Evolutionary conservation across 2,329 filamentous ascomycete species (phyloP).

Genomic region (Neonectria coccinea): DNA sequence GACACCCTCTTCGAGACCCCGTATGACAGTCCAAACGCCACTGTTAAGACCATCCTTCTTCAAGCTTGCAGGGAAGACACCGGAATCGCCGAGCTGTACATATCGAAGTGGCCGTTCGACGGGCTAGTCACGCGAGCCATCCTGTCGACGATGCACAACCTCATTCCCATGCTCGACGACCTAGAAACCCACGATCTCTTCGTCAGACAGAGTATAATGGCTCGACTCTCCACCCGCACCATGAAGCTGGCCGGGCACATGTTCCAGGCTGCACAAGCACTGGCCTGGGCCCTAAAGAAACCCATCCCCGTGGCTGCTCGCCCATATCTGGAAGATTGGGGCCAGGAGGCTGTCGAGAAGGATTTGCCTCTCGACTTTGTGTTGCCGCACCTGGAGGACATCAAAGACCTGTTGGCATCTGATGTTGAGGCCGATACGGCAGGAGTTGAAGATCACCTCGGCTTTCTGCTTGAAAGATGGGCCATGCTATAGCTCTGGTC

Average conservation of each 20-base stretch:
- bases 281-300: slow-evolving; percentile 4
- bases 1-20: background rate
- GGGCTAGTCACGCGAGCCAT: background rate
- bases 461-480: background rate
- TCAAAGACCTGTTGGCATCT: background rate
- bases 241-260: background rate
- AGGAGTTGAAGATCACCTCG: background rate
- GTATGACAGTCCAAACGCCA: background rate
- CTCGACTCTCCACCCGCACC: background rate
- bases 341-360: background rate
- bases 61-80: slow-evolving; percentile 2
- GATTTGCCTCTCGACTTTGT: background rate
- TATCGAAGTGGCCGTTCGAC: background rate
- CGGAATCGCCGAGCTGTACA: background rate
- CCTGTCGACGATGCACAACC: background rate
- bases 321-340: slow-evolving; percentile 1
- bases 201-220: background rate
- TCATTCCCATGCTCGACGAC: slow-evolving; percentile 6
- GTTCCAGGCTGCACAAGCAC: background rate
- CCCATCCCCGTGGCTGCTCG: background rate
- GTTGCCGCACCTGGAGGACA: background rate
- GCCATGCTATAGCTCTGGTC: background rate
- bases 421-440: background rate
- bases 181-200: slow-evolving; percentile 2
- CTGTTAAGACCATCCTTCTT: background rate